Evolutionary conservation across 805 yeast genomes (phyloP).

Genomic region (Kregervanrija fluxuum): DNA sequence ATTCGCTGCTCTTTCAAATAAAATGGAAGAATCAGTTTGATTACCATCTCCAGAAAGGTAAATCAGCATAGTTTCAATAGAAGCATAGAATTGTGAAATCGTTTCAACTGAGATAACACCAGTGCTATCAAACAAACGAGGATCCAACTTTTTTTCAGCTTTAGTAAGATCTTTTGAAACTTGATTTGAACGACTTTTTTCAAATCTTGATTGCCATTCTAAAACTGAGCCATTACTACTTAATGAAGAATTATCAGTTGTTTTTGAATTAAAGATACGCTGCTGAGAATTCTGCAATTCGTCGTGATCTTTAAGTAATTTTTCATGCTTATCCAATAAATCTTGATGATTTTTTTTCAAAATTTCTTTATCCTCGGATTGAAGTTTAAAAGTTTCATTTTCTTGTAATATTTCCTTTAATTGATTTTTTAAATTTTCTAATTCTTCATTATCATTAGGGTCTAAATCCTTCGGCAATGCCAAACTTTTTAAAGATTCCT

Average conservation of each 20-base stretch:
- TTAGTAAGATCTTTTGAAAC: conserved; percentile 5
- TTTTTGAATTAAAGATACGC: neutral
- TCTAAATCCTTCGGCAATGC: neutral
- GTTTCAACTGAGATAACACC: conserved; percentile 43
- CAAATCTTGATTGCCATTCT: conserved; percentile 46
- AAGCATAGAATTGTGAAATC: conserved; percentile 40
- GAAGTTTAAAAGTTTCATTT: conserved; percentile 6
- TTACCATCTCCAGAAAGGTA: conserved; percentile 15
- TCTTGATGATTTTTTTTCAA: conserved; percentile 7
- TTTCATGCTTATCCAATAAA: conserved; percentile 9
- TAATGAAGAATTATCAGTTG: neutral
- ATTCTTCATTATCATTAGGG: conserved; percentile 1
- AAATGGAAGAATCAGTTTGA: conserved; percentile 20
- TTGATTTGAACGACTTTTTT: conserved; percentile 33
- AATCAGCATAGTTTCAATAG: conserved; percentile 38
- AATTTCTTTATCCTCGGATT: neutral
- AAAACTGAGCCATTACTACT: conserved; percentile 6
- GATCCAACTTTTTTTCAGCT: neutral
- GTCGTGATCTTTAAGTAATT: neutral
- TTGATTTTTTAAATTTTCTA: conserved; percentile 7
- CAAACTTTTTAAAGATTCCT: too few species aligned
- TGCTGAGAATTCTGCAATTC: neutral
- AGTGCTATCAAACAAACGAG: conserved; percentile 10
- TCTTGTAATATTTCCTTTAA: conserved; percentile 12
- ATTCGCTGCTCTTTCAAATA: conserved; percentile 47